Conservation (phyloP, 352 stramenopile species). For the Globisporangium lucens region DNA sequence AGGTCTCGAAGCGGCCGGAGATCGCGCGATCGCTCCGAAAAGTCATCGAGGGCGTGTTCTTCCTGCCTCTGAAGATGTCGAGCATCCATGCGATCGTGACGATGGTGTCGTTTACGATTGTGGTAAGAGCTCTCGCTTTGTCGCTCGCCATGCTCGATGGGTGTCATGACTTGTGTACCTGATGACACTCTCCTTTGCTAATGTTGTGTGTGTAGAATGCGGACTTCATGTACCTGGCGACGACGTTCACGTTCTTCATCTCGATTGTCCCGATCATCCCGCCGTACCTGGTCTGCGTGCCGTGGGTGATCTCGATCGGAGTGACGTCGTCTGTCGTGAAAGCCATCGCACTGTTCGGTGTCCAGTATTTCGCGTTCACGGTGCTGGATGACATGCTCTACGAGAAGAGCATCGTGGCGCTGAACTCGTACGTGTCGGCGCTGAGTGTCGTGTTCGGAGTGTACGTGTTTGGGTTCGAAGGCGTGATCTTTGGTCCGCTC, state of each 20-base stretch:
- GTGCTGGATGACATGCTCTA: conserved; percentile 87
- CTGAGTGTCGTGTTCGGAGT: conserved; percentile 85
- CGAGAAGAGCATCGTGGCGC: conserved; percentile 81
- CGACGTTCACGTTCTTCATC: conserved; percentile 85
- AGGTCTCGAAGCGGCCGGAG: conserved; percentile 65
- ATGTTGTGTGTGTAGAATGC: conserved; percentile 44
- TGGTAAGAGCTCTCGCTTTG: conserved; percentile 38
- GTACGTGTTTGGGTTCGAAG: conserved; percentile 87
- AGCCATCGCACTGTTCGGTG: conserved; percentile 69
- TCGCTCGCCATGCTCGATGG: not conserved
- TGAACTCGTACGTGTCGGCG: conserved; percentile 86
- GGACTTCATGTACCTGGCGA: conserved; percentile 85
- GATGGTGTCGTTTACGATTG: conserved; percentile 80
- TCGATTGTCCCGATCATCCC: conserved; percentile 88
- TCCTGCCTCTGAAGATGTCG: conserved; percentile 86
- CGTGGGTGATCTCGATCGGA: conserved; percentile 79
- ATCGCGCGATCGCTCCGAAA: conserved; percentile 71
- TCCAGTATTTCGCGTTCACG: conserved; percentile 85
- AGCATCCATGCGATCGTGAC: conserved; percentile 87
- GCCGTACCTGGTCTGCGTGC: conserved; percentile 80
- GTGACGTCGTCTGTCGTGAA: conserved; percentile 81
- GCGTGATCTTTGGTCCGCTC: conserved; percentile 82
- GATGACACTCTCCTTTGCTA: not conserved
- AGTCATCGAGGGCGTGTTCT: conserved; percentile 86
- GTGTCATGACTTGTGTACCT: not conserved